Base-by-base conservation (phyloP, 495 filamentous ascomycete genomes). In the Penicillium subrubescens region DNA sequence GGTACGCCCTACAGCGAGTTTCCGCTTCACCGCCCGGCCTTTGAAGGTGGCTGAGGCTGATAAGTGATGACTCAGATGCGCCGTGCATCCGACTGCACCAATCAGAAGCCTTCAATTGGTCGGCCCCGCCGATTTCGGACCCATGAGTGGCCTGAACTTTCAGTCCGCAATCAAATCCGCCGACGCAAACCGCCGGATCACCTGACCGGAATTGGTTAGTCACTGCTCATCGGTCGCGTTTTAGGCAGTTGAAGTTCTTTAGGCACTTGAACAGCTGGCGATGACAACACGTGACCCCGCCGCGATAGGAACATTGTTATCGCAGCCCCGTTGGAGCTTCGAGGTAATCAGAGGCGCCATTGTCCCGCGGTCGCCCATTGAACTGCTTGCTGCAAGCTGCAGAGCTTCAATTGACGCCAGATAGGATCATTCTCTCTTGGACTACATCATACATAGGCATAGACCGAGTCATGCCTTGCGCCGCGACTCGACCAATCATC, bases 61-160 rank as follows among this genome's bases (percentile, higher is more conserved):
- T 48, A 31, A 63, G 27, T 39, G 15, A 37, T 66, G 63, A 66
- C 41, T 63, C 63, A 64, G 41, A 8, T n/a, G 37, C 23, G 12
- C 39, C 33, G 39, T 31, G 37, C 25, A 21, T 52, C 15, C 14
- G 1, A 41, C 17, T 31, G 33, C 21, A 29, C 70, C 65, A 73
- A 73, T 71, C 61, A 68, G 33, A 3, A 23, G 2, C 7, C 11
- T 8, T 31, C 19, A 56, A 59, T 67, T 27, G 17, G 48, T 17
- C 31, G 21, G 64, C 46, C 46, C 63, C 58, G 64, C 68, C 71
- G 71, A 73, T 56, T 56, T 73, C 71, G 68, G 68, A 68, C 67
- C 33, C 23, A 46, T 3, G 35, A 25, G 17, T 12, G 35, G 60
- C 50, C 51, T 54, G 37, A 23, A 35, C 2, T 25, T 17, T 27